Evolutionary conservation across 306 rosid genomes (phyloP).

Genomic region (Rosa chinensis): DNA sequence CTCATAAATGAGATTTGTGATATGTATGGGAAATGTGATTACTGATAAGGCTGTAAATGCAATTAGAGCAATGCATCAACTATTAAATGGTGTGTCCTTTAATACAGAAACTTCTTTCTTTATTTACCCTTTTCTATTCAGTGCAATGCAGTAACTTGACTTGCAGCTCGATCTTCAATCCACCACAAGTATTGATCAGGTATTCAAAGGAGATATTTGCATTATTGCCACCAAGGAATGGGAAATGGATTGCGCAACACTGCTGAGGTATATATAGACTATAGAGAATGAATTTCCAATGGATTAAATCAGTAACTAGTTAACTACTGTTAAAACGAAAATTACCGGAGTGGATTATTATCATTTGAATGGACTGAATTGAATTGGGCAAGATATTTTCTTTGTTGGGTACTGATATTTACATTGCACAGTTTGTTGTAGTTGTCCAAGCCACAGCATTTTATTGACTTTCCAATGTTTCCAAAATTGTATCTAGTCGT

Average conservation of each 20-base stretch:
- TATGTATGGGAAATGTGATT: not conserved
- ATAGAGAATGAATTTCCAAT: not conserved
- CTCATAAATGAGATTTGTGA: not conserved
- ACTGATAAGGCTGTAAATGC: not conserved
- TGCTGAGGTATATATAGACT: too few species aligned
- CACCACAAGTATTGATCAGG: not conserved
- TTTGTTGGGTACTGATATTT: not conserved
- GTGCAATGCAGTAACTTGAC: not conserved
- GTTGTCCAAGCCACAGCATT: not conserved
- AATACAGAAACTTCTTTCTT: not conserved
- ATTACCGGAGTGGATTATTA: not conserved
- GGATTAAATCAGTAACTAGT: not conserved
- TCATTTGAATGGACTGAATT: not conserved
- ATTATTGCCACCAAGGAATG: not conserved
- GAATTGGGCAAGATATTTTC: not conserved
- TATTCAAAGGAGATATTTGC: not conserved
- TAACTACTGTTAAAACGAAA: not conserved
- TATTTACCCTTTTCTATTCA: too few species aligned
- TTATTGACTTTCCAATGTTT: not conserved
- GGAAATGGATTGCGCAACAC: not conserved
- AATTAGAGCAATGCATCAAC: not conserved
- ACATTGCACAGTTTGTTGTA: not conserved
- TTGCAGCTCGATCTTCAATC: not conserved
- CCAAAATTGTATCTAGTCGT: too few species aligned
- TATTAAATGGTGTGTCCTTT: not conserved